Base-by-base conservation (phyloP, 2,329 filamentous ascomycete genomes). In the Pseudopyricularia javanii region DNA sequence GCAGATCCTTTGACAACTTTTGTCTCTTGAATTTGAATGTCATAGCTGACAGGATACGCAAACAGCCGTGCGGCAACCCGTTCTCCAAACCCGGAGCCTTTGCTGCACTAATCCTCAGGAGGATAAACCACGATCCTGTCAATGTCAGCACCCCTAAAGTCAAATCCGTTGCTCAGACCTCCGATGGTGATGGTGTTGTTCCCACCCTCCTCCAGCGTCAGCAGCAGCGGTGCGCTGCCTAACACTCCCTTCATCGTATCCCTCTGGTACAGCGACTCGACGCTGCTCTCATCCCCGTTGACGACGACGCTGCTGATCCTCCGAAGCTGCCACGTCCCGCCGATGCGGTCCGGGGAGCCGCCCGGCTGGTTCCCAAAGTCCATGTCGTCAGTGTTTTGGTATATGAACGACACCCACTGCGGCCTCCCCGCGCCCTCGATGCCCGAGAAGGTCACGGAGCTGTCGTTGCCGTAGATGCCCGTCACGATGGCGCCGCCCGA, bases 51-150 rank as follows among this genome's bases (percentile, higher is more conserved):
- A 30, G 9, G 28, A 9, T 30, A 9, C 28, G 28, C 4, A 30
- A 30, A 30, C 28, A 30, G 28, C 5, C 28, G 9, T 30, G 28
- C 28, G 9, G 28, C 28, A 30, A 5, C 5, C 28, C 28, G 4
- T 9, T 30, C 9, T 9, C 28, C 28, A 9, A 9, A 40, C 2
- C n/a, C n/a, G 17, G 37, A 11, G 37, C 9, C 22, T 12, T 43
- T 14, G 5, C 12, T 4, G 1, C 20, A 30, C 20, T 45, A 26
- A 12, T 57, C 55, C 62, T 82, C 78, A 0, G 76, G 66, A 1
- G 78, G 79, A 61, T 82, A 82, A 0, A 83, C 79, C 1, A 82
- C 70, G 57, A 83, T 75, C 14, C 71, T 69, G 57, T 83, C 79
- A 22, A 83, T 59, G 59, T 83, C 79, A 1, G 76, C 79, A 0